phyloP scores from a whole-genome alignment of 208 protist species.

The Leishmania major region DNA sequence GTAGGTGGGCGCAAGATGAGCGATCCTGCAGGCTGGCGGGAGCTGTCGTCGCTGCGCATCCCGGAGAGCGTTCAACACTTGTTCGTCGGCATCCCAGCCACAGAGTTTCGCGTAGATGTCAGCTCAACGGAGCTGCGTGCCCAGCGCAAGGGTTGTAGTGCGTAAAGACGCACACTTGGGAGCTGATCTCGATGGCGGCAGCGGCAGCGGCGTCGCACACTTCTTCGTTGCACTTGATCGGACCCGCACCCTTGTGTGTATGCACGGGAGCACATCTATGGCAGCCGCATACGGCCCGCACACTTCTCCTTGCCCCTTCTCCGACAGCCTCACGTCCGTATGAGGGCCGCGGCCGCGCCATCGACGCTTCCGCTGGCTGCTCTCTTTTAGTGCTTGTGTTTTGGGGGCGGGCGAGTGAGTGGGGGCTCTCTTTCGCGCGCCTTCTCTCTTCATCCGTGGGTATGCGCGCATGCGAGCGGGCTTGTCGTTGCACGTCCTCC shows the following conservation, averaged over 20 bases:
- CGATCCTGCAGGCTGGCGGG: constrained; percentile 40
- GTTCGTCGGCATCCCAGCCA: constrained; percentile 50
- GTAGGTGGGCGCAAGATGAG: constrained; percentile 38
- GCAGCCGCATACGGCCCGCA: background rate
- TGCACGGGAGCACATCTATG: background rate
- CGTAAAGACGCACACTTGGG: background rate
- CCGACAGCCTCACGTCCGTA: background rate
- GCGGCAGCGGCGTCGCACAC: background rate
- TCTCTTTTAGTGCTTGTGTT: background rate
- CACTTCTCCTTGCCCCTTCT: background rate
- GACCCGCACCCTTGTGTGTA: background rate
- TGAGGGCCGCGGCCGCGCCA: background rate
- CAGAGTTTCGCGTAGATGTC: constrained; percentile 70
- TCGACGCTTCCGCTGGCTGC: background rate
- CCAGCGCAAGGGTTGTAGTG: background rate
- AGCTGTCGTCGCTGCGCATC: constrained; percentile 39
- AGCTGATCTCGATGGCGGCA: background rate
- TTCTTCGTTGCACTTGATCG: background rate
- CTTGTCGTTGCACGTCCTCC: background rate
- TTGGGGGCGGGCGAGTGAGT: too few relatives aligned
- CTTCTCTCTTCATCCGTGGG: background rate
- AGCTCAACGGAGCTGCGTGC: constrained; percentile 74
- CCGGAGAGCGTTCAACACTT: constrained; percentile 45
- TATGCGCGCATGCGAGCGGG: background rate
- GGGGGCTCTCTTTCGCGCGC: background rate